A percentile compares a stretch with the other conserved stretches of the same genome.
phyloP scores from a whole-genome alignment of 495 filamentous ascomycete species.

The Cudoniella acicularis region DNA sequence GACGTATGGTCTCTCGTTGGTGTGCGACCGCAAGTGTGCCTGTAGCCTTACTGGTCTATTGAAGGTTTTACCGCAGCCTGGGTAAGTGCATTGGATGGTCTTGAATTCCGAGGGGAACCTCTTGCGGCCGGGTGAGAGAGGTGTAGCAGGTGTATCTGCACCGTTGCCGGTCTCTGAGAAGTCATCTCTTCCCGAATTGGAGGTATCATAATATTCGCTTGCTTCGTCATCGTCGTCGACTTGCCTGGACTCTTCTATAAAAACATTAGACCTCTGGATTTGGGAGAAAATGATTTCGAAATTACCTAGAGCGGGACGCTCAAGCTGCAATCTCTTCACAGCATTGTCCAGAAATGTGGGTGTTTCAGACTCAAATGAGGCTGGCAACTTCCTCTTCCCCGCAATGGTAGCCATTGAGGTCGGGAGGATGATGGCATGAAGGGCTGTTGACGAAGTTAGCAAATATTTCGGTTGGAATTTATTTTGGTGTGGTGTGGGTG shows the following conservation, averaged over 20 bases:
- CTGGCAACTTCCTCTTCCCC: constrained; percentile 18
- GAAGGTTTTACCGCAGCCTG: constrained; percentile 75
- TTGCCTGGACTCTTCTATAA: background rate
- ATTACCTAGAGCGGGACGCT: constrained; percentile 6
- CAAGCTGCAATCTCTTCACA: constrained; percentile 14
- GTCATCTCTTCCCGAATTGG: constrained; percentile 24
- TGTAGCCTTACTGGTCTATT: constrained; percentile 77
- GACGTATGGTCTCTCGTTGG: constrained; percentile 67
- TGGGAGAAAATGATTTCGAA: background rate
- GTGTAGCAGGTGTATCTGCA: constrained; percentile 46
- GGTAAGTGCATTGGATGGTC: constrained; percentile 64
- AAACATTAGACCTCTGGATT: background rate
- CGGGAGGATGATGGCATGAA: background rate
- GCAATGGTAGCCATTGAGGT: constrained; percentile 11
- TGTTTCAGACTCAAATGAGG: background rate
- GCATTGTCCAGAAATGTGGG: background rate
- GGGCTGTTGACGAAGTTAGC: background rate
- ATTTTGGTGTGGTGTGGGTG: background rate
- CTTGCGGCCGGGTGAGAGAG: constrained; percentile 49
- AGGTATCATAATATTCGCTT: constrained; percentile 10
- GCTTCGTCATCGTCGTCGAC: constrained; percentile 14
- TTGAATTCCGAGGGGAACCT: constrained; percentile 69
- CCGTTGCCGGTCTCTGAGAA: constrained; percentile 42
- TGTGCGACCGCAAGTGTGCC: constrained; percentile 77
- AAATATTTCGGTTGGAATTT: background rate